Conservation (phyloP, 306 rosid species). For the Crotalaria pallida region DNA sequence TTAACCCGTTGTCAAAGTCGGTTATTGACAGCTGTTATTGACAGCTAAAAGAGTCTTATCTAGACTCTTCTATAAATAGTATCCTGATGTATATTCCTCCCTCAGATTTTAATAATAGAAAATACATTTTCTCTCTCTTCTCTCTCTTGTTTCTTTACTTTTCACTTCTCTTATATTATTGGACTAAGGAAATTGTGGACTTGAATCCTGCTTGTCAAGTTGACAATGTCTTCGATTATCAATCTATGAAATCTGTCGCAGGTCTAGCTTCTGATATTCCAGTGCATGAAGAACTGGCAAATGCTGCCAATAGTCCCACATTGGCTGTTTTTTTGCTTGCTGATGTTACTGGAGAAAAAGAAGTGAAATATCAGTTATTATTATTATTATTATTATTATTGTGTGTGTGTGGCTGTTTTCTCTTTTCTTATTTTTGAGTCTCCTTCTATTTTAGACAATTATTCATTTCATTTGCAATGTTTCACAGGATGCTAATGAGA, state of each 20-base stretch:
- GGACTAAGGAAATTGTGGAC: constrained; percentile 44
- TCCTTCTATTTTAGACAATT: constrained; percentile 8
- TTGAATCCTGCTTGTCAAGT: constrained; percentile 26
- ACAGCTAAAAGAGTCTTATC: no score
- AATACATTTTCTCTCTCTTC: no score
- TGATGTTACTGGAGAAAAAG: constrained; percentile 32
- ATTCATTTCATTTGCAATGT: constrained; percentile 15
- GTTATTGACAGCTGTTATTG: no score
- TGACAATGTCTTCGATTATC: constrained; percentile 31
- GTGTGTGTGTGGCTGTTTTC: not conserved
- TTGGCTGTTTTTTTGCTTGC: constrained; percentile 40
- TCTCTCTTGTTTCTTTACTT: no score
- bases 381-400: not conserved
- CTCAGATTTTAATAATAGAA: no score
- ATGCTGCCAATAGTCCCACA: constrained; percentile 31
- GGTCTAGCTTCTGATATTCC: constrained; percentile 35
- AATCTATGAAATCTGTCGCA: constrained; percentile 28
- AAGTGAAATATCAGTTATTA: constrained; percentile 27
- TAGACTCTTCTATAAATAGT: no score
- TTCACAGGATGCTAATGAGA: constrained; percentile 34
- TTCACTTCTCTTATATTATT: no score
- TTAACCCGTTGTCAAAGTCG: no score
- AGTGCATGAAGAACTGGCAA: constrained; percentile 39
- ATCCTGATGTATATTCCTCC: no score
- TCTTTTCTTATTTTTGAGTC: not conserved